A percentile compares a stretch with the other conserved stretches of the same genome.
These are phyloP conservation scores for Boletus subcaerulescens DNA, from an alignment of 768 basidiomycete genomes.

Conservation along the genomic window DNA sequence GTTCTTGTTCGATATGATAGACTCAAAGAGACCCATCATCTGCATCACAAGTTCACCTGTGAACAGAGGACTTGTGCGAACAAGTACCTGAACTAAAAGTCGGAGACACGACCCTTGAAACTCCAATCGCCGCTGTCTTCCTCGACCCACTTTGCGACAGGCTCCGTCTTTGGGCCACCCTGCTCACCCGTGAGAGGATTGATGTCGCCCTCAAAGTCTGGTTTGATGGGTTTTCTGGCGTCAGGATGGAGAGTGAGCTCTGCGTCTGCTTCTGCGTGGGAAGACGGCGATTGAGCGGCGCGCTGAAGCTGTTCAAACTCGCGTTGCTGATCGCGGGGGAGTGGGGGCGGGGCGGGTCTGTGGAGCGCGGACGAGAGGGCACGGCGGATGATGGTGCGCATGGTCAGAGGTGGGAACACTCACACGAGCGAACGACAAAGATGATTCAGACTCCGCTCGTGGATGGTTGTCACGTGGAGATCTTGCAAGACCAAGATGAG, in stretches of 20 bases:
- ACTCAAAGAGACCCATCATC: too few relatives aligned
- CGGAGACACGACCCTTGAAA: constrained; percentile 83
- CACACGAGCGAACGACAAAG: too few relatives aligned
- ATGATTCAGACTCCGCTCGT: neutral
- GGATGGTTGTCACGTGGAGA: constrained; percentile 3
- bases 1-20: constrained; percentile 1
- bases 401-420: neutral
- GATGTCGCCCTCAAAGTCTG: constrained; percentile 76
- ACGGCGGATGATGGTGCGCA: neutral
- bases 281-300: constrained; percentile 40
- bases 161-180: constrained; percentile 86
- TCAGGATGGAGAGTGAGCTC: constrained; percentile 66
- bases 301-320: constrained; percentile 86
- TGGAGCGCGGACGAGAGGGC: constrained; percentile 38
- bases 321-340: constrained; percentile 72
- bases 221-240: constrained; percentile 50
- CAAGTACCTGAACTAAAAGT: constrained; percentile 51
- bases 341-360: constrained; percentile 69
- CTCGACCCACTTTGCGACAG: constrained; percentile 56
- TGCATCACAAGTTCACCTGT: too few relatives aligned
- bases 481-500: neutral
- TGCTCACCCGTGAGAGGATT: constrained; percentile 84
- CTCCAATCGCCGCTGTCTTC: constrained; percentile 78
- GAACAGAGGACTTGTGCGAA: too few relatives aligned
- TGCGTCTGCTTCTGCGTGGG: constrained; percentile 34